Evolutionary conservation across 306 rosid genomes (phyloP), one percentile per base, ranked within the genome.

Genomic region (Cercis canadensis): DNA sequence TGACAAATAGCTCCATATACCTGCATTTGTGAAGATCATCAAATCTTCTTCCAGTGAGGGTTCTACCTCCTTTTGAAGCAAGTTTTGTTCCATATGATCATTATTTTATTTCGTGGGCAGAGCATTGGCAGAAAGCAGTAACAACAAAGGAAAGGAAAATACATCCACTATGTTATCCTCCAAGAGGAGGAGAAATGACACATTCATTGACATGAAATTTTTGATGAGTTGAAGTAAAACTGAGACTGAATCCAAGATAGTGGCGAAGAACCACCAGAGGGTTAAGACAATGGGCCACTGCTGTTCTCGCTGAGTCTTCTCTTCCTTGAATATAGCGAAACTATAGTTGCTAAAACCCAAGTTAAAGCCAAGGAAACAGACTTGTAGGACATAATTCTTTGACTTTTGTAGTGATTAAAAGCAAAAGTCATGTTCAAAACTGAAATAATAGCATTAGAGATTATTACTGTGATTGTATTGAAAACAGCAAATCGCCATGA

Each of bases 1-100:
- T n/a, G n/a, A n/a, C n/a, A n/a, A n/a, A n/a, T n/a, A n/a, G n/a
- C 94, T 87, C 97, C 97, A 94, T 14, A 78, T 6, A 21, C 92
- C 78, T 47, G 96, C 87, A 29, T 65, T 65, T 4, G 62, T 14
- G 62, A 82, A 90, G 18, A 57, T 62, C 56, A 57, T 76, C 62
- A 65, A 75, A 17, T 68, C 69, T 24, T 68, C 57, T 14, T 39
- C 55, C 6, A 14, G 6, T 7, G 19, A 72, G 69, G 6, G 17
- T 67, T 75, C 70, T 33, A 43, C 61, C 62, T 85, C 82, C 57
- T 81, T 63, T 18, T 81, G 87, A 6, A 94, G 88, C 10, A 93
- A 78, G 11, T 58, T 41, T 11, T 81, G 63, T 21, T 83, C 81
- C 61, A 81, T 34, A 8, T 83, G 86, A 71, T 37, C 77, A 51